Conservation (phyloP, 2,329 filamentous ascomycete genomes). For the Aspergillus floridensis region DNA sequence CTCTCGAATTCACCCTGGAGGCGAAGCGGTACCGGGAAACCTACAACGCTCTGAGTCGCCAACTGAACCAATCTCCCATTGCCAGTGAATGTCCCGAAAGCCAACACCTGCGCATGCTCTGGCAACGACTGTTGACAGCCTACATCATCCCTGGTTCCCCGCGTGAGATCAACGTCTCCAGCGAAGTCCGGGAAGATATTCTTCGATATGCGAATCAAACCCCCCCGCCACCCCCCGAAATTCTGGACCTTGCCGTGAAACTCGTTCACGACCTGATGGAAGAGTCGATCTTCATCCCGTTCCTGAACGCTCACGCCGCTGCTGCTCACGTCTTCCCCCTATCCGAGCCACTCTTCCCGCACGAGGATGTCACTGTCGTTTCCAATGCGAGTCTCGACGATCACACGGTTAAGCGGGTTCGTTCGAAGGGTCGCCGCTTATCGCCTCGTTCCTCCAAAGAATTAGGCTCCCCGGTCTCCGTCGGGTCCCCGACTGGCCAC, state of each 20-base stretch:
- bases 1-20: conserved; percentile 93
- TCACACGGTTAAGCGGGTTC: conserved; percentile 25
- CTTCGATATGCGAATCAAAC: conserved; percentile 60
- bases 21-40: conserved; percentile 77
- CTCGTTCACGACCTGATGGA: conserved; percentile 98
- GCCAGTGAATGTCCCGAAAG: conserved; percentile 55
- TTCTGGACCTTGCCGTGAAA: conserved; percentile 75
- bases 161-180: conserved; percentile 86
- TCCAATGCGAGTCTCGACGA: conserved; percentile 32
- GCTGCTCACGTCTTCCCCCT: conserved; percentile 47
- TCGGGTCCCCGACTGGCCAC: conserved; percentile 24
- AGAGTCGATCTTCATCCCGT: conserved; percentile 89
- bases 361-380: conserved; percentile 34
- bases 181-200: conserved; percentile 77
- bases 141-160: conserved; percentile 85
- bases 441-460: conserved; percentile 37
- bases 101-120: conserved; percentile 73
- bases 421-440: conserved; percentile 28
- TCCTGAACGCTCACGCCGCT: conserved; percentile 67
- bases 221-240: conserved; percentile 68
- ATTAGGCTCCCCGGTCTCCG: conserved; percentile 25
- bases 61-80: conserved; percentile 45
- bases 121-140: conserved; percentile 82
- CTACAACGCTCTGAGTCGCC: conserved; percentile 59
- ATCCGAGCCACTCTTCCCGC: conserved; percentile 43